Base-by-base conservation (phyloP, 805 yeast species). In the Sugiyamaella mastotermitis region DNA sequence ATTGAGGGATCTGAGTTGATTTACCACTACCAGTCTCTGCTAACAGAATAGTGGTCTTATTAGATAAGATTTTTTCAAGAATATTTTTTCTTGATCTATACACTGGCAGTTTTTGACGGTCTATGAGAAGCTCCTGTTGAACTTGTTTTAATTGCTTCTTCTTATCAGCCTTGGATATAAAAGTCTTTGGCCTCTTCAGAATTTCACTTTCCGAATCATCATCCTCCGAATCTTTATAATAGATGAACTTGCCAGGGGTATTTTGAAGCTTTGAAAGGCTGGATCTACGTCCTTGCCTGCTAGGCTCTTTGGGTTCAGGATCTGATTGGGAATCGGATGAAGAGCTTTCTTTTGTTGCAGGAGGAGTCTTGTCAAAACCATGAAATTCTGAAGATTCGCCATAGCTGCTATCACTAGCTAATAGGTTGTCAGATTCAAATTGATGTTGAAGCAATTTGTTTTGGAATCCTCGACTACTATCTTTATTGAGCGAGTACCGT, bases 1-100 rank as follows among this genome's bases (percentile, higher is more conserved):
- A 80, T 56, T 90, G 97, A 0, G 98, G 97, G 33, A 90, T 79
- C 64, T 90, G 98, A 0, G 98, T 90, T 3, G 97, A 88, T 57
- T 90, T 90, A 67, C 97, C 97, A 5, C 95, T 85, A 61, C 98
- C 98, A 0, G 98, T 90, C 56, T 90, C 97, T 61, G 97, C 97
- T 55, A 92, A 83, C 14, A 90, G 68, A 1, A 90, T 76, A 0
- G 88, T 77, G 4, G 87, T 94, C 45, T 72, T 78, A 50, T 80
- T 73, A 8, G 62, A 43, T 2, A 61, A 41, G 2, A 90, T 54
- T 45, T 76, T 73, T 7, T 69, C 62, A 43, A 83, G 55, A 13
- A 90, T 71, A 37, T 75, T 71, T 31, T 74, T 78, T 49, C 76
- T 76, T 45, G 83, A 84, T 48, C 73, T 77, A 59, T 70, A 86